phyloP scores from a whole-genome alignment of 2,329 filamentous ascomycete genomes.

The Cladobotryum mycophilum region DNA sequence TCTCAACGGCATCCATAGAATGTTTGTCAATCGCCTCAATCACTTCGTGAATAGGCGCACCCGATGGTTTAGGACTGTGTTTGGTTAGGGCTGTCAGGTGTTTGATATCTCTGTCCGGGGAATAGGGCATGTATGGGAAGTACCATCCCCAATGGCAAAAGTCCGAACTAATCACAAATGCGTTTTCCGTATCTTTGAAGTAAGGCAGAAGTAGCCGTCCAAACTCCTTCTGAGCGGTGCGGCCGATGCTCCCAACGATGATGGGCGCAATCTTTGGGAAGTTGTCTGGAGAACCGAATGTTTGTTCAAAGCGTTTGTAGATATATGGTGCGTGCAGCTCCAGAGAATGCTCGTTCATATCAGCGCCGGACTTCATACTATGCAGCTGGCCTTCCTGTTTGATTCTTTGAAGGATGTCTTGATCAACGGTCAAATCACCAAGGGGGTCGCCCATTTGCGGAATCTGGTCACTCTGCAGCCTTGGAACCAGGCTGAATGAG shows the following conservation, averaged over 20 bases:
- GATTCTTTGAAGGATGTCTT: constrained; percentile 45
- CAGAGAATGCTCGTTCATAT: constrained; percentile 83
- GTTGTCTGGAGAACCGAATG: constrained; percentile 41
- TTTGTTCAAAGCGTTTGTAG: constrained; percentile 62
- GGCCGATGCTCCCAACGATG: constrained; percentile 68
- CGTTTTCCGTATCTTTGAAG: constrained; percentile 65
- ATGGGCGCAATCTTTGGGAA: constrained; percentile 79
- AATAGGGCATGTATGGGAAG: constrained; percentile 78
- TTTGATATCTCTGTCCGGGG: constrained; percentile 33
- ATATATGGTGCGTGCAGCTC: constrained; percentile 97
- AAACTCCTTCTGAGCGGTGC: constrained; percentile 58
- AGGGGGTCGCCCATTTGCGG: constrained; percentile 67
- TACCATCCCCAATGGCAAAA: constrained; percentile 93
- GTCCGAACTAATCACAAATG: constrained; percentile 87
- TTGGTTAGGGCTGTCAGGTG: constrained; percentile 33
- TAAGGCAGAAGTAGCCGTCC: constrained; percentile 72
- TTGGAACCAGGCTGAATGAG: constrained; percentile 61
- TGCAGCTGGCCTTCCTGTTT: constrained; percentile 27
- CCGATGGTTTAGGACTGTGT: constrained; percentile 26
- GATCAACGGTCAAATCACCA: constrained; percentile 63
- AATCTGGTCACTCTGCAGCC: constrained; percentile 73
- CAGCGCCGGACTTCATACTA: constrained; percentile 59
- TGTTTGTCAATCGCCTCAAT: constrained; percentile 74
- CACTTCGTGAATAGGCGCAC: constrained; percentile 68
- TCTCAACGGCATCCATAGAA: constrained; percentile 79